Evolutionary conservation across 2,329 filamentous ascomycete species (phyloP).

Genomic region (Ophiocordyceps camponoti-saundersi): DNA sequence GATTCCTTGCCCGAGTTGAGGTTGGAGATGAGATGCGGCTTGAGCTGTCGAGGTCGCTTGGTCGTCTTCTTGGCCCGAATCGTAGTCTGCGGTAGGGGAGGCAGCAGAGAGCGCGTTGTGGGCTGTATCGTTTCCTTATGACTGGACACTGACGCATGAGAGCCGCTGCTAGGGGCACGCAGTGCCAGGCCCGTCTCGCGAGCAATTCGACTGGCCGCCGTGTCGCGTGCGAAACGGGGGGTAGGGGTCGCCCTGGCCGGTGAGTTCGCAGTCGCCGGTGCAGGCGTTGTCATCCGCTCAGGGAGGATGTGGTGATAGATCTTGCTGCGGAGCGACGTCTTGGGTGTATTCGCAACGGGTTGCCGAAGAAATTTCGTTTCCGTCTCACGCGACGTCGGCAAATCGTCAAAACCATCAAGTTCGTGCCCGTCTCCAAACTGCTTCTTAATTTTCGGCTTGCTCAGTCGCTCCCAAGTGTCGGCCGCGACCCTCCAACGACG

Average conservation of each 20-base stretch:
- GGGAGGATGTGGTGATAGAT: slow-evolving; percentile 36
- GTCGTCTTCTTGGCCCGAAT: slow-evolving; percentile 38
- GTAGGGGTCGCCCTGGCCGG: slow-evolving; percentile 38
- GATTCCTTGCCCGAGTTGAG: slow-evolving; percentile 57
- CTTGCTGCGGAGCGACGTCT: slow-evolving; percentile 40
- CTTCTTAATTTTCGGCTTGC: slow-evolving; percentile 39
- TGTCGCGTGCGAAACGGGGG: slow-evolving; percentile 49
- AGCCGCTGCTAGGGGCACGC: slow-evolving; percentile 34
- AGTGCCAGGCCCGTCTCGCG: slow-evolving; percentile 45
- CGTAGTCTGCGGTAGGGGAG: slow-evolving; percentile 20
- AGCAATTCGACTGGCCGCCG: slow-evolving; percentile 46
- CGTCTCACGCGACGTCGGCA: slow-evolving; percentile 68
- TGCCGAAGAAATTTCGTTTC: slow-evolving; percentile 75
- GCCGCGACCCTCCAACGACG: slow-evolving; percentile 28
- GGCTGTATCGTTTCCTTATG: slow-evolving; percentile 35
- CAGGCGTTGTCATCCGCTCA: slow-evolving; percentile 34
- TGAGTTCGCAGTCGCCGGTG: slow-evolving; percentile 35
- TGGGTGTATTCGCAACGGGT: slow-evolving; percentile 54
- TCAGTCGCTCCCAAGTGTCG: slow-evolving; percentile 48
- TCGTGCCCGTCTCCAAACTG: slow-evolving; percentile 84
- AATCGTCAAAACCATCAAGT: slow-evolving; percentile 82
- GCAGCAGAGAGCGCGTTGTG: slow-evolving; percentile 26
- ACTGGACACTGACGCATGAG: slow-evolving; percentile 35
- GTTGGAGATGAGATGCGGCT: slow-evolving; percentile 81
- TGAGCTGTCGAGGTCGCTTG: slow-evolving; percentile 45